A percentile compares a stretch with the other conserved stretches of the same genome.
These are phyloP conservation scores for Pestalotiopsis sp. DNA, from an alignment of 2,329 filamentous ascomycete species.

Conservation along the genomic window DNA sequence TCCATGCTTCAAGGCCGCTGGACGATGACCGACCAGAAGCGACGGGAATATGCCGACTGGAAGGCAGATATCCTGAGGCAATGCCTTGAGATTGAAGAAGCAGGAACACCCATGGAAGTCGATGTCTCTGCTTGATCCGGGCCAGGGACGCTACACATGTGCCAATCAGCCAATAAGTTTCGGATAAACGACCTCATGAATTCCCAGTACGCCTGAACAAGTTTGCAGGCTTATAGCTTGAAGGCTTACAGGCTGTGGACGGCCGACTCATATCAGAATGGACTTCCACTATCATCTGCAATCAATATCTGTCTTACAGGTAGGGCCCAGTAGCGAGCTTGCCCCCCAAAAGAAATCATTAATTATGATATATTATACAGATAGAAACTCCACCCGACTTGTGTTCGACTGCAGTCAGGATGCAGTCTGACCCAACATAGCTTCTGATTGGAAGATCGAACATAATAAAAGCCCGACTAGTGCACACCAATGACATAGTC, in stretches of 20 bases:
- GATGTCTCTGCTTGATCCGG: constrained; percentile 18
- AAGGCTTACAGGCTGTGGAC: too few species aligned
- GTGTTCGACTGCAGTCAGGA: background rate
- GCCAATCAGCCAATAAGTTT: background rate
- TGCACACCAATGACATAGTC: background rate
- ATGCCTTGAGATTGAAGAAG: constrained; percentile 51
- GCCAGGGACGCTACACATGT: background rate
- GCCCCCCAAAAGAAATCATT: too few species aligned
- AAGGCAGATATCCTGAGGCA: constrained; percentile 60
- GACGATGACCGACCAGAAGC: constrained; percentile 66
- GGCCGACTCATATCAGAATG: too few species aligned
- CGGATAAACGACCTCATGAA: too few species aligned
- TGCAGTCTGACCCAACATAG: background rate
- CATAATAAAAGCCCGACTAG: background rate
- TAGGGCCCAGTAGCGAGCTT: too few species aligned
- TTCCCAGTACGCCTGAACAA: too few species aligned
- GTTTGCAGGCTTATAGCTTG: too few species aligned
- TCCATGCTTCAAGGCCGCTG: constrained; percentile 79
- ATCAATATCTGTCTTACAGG: too few species aligned
- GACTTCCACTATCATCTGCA: too few species aligned
- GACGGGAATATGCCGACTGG: constrained; percentile 66
- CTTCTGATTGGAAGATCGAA: background rate
- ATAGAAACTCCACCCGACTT: background rate
- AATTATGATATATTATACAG: background rate
- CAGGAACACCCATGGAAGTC: constrained; percentile 20